Conservation (phyloP, 768 basidiomycete genomes). For the Pluteus cervinus region DNA sequence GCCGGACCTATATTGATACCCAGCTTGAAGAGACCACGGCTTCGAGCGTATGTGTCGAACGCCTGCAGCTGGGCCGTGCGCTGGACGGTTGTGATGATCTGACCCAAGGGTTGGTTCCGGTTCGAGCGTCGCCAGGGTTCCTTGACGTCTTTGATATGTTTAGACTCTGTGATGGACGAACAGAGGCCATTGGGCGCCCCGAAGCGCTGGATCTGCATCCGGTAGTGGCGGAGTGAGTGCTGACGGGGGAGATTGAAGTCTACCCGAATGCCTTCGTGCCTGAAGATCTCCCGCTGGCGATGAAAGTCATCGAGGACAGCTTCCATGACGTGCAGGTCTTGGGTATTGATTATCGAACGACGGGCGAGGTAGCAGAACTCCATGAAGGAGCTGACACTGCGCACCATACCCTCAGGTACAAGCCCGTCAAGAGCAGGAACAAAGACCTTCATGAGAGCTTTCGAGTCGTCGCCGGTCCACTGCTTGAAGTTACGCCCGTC, state of each 20-base stretch:
- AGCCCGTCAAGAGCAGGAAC: constrained; percentile 19
- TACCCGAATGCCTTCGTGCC: constrained; percentile 1
- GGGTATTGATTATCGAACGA: constrained; percentile 7
- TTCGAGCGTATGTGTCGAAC: too few species aligned
- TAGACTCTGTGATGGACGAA: constrained; percentile 12
- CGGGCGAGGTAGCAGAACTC: constrained; percentile 17
- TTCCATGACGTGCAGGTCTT: constrained; percentile 3
- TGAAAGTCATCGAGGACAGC: constrained; percentile 12
- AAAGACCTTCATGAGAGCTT: constrained; percentile 14
- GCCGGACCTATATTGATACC: background rate
- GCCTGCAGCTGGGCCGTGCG: background rate
- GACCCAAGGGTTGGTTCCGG: constrained; percentile 13
- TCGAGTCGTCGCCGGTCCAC: constrained; percentile 9
- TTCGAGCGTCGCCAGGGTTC: constrained; percentile 20
- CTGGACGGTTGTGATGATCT: constrained; percentile 17
- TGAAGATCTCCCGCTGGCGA: constrained; percentile 17
- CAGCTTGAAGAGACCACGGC: too few species aligned
- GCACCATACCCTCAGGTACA: constrained; percentile 12
- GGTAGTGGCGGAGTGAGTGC: constrained; percentile 6
- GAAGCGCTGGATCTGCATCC: constrained; percentile 2
- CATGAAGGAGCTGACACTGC: constrained; percentile 13
- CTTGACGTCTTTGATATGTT: constrained; percentile 16
- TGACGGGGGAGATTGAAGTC: constrained; percentile 5
- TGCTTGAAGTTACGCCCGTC: constrained; percentile 4
- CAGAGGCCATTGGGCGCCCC: constrained; percentile 9